Percentiles rank a stretch among this genome's conserved stretches.
phyloP scores from a whole-genome alignment of 1,139 yeast species.

The Pichia kudriavzevii region DNA sequence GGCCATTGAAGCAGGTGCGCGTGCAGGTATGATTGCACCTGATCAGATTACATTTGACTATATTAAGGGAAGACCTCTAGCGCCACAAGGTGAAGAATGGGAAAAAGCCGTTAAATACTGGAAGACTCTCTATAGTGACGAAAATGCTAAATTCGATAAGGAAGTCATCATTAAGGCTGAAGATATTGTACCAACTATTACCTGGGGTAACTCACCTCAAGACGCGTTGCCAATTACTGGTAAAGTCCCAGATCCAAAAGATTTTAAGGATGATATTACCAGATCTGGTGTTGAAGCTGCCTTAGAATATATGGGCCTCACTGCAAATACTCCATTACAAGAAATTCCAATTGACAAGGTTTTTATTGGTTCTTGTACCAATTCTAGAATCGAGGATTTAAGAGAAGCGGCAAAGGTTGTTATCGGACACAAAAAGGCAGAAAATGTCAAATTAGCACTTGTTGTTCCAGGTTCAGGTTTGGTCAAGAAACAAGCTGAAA shows the following conservation, averaged over 20 bases:
- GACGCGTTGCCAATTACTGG: slow-evolving; percentile 95
- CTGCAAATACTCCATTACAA: slow-evolving; percentile 71
- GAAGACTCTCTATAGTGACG: slow-evolving; percentile 81
- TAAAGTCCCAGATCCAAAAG: slow-evolving; percentile 79
- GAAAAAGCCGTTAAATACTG: slow-evolving; percentile 88
- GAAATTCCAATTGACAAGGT: slow-evolving; percentile 81
- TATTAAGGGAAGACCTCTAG: slow-evolving; percentile 87
- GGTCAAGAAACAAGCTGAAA: slow-evolving; percentile 87
- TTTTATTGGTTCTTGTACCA: slow-evolving; percentile 96
- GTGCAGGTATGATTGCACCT: slow-evolving; percentile 98
- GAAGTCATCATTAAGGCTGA: slow-evolving; percentile 75
- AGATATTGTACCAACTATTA: slow-evolving; percentile 90
- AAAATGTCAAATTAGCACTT: slow-evolving; percentile 69
- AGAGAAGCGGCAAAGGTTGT: slow-evolving; percentile 93
- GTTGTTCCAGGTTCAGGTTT: slow-evolving; percentile 98
- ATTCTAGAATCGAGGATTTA: slow-evolving; percentile 94
- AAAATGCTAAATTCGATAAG: slow-evolving; percentile 80
- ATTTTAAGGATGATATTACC: slow-evolving; percentile 63
- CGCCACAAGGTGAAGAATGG: slow-evolving; percentile 92
- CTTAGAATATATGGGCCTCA: slow-evolving; percentile 82
- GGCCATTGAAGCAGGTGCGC: slow-evolving; percentile 98
- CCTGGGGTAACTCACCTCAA: slow-evolving; percentile 99
- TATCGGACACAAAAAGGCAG: slow-evolving; percentile 83
- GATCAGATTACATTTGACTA: slow-evolving; percentile 83
- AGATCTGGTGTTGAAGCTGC: slow-evolving; percentile 87